Evolutionary conservation across 176 grass and related monocot genomes (phyloP).

Genomic region (Oryza brachyantha): DNA sequence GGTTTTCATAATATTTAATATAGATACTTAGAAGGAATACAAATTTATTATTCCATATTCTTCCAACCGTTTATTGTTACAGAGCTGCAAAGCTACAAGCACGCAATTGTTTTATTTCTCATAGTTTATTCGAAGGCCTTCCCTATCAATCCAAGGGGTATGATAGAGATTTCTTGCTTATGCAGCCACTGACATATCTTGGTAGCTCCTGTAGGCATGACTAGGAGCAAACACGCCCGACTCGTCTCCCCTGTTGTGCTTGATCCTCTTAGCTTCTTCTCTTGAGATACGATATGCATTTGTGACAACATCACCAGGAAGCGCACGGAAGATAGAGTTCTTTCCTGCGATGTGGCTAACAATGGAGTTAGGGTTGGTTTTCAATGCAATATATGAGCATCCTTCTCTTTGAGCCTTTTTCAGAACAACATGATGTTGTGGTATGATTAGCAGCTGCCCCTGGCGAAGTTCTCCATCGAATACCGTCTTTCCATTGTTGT

Average conservation of each 20-base stretch:
- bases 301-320: slow-evolving; percentile 22
- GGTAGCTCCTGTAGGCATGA: neutral
- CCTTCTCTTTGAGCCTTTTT: slow-evolving; percentile 28
- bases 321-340: neutral
- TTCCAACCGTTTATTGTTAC: neutral
- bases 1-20: neutral
- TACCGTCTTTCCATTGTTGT: slow-evolving; percentile 26
- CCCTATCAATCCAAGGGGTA: neutral
- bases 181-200: neutral
- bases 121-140: neutral
- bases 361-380: slow-evolving; percentile 39
- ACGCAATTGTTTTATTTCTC: neutral
- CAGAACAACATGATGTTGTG: slow-evolving; percentile 31
- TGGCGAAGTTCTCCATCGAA: slow-evolving; percentile 27
- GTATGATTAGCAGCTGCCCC: slow-evolving; percentile 28
- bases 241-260: slow-evolving; percentile 24
- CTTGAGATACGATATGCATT: slow-evolving; percentile 26
- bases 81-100: neutral
- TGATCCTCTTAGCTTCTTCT: slow-evolving; percentile 35
- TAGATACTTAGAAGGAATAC: neutral
- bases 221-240: slow-evolving; percentile 13
- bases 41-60: neutral
- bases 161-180: neutral
- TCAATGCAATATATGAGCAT: slow-evolving; percentile 29
- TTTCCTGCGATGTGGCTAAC: slow-evolving; percentile 25